Percentiles rank a stretch among this genome's conserved stretches.
Conservation (phyloP, 139 green algal species). For the Asterochloris sp. region DNA sequence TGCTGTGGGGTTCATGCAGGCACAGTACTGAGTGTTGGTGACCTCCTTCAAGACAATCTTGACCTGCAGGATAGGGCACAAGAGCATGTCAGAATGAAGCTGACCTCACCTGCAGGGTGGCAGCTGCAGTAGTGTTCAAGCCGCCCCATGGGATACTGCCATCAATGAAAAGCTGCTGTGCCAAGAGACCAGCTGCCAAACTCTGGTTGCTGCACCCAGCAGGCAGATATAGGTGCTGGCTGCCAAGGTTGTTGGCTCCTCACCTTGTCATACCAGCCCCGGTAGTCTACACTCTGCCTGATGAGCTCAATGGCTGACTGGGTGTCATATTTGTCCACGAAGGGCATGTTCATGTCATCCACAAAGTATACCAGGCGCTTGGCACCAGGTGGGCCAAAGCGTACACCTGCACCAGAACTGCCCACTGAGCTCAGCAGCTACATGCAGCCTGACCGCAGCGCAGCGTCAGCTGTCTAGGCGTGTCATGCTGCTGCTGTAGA, state of each 20-base stretch:
- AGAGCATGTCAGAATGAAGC: not conserved
- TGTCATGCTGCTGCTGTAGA: too few relatives aligned
- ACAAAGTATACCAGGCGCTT: constrained; percentile 84
- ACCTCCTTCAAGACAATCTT: constrained; percentile 92
- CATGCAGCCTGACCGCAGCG: too few relatives aligned
- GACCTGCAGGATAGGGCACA: constrained; percentile 6
- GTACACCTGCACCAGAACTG: constrained; percentile 46
- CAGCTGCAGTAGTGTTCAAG: not conserved
- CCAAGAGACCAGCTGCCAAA: not conserved
- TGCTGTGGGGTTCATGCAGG: constrained; percentile 88
- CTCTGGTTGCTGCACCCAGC: not conserved
- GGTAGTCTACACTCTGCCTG: constrained; percentile 85
- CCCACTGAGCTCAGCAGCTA: too few relatives aligned
- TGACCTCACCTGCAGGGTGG: too few relatives aligned
- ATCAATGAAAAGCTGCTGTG: not conserved
- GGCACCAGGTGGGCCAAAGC: constrained; percentile 81
- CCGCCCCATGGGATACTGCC: not conserved
- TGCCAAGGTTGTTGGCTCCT: not conserved
- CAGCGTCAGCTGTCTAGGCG: too few relatives aligned
- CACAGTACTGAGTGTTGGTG: constrained; percentile 69
- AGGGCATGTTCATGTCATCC: constrained; percentile 92
- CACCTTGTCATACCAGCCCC: constrained; percentile 66
- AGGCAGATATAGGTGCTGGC: not conserved
- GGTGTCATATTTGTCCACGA: constrained; percentile 94
- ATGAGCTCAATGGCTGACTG: constrained; percentile 88